These are phyloP conservation scores for Oldenlandia corymbosa DNA, from an alignment of 257 asterid genomes.

Conservation along the genomic window DNA sequence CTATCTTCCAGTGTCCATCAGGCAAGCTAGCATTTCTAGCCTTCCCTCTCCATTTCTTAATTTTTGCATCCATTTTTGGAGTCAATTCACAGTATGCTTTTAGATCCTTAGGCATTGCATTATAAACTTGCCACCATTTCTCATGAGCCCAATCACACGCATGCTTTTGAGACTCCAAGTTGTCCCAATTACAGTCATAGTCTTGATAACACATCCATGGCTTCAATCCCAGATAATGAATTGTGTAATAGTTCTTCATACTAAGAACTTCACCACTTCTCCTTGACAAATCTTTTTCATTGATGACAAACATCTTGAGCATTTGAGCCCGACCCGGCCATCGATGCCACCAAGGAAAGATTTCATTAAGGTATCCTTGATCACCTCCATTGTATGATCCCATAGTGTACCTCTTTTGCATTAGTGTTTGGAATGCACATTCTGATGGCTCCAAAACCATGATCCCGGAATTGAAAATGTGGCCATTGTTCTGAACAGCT, in stretches of 20 bases:
- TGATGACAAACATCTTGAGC: constrained; percentile 43
- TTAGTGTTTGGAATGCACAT: constrained; percentile 49
- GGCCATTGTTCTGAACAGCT: constrained; percentile 52
- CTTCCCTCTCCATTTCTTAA: constrained; percentile 25
- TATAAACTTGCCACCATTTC: constrained; percentile 65
- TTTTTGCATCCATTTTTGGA: constrained; percentile 21
- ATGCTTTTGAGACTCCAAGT: constrained; percentile 27
- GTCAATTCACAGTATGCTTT: constrained; percentile 38
- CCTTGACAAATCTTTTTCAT: constrained; percentile 10
- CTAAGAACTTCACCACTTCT: constrained; percentile 29
- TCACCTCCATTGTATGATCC: constrained; percentile 83
- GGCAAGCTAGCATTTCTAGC: constrained; percentile 23
- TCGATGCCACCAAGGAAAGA: constrained; percentile 83
- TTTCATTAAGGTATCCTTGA: constrained; percentile 76
- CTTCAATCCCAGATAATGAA: constrained; percentile 80
- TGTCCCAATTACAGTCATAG: constrained; percentile 78
- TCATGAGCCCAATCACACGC: constrained; percentile 61
- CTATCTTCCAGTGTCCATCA: constrained; percentile 38
- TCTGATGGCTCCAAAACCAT: constrained; percentile 80
- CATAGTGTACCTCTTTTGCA: constrained; percentile 38
- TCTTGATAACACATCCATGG: constrained; percentile 79
- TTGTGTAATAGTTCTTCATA: constrained; percentile 33
- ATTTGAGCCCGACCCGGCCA: constrained; percentile 47
- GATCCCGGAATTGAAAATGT: constrained; percentile 72
- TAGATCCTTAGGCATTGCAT: constrained; percentile 44